Percentiles rank a stretch among this genome's conserved stretches.
These are phyloP conservation scores for Talaromyces sp. DNA, from an alignment of 2,329 filamentous ascomycete species.

Conservation along the genomic window DNA sequence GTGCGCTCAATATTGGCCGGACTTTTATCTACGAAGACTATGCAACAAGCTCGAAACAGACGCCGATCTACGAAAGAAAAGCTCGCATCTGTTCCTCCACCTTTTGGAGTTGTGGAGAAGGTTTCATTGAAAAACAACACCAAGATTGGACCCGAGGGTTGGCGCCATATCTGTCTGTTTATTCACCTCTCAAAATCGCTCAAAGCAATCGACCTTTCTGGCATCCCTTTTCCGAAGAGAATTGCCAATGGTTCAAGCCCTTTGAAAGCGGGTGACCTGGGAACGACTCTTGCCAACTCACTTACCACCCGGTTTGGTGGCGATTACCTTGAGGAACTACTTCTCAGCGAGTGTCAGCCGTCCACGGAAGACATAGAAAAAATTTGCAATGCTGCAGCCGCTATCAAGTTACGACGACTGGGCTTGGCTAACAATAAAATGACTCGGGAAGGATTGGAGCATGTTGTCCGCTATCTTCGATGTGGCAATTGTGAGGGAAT, in stretches of 20 bases:
- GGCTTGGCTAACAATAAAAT: constrained; percentile 81
- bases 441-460: constrained; percentile 67
- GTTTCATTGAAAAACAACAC: constrained; percentile 84
- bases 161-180: constrained; percentile 87
- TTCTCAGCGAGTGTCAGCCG: constrained; percentile 75
- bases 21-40: constrained; percentile 72
- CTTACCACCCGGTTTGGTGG: constrained; percentile 75
- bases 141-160: constrained; percentile 80
- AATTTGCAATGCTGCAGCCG: constrained; percentile 77
- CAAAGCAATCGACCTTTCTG: constrained; percentile 80
- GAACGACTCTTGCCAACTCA: constrained; percentile 68
- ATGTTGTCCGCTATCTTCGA: constrained; percentile 72
- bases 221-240: constrained; percentile 68
- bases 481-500: constrained; percentile 79
- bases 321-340: constrained; percentile 73
- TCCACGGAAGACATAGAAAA: constrained; percentile 67
- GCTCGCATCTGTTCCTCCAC: constrained; percentile 34
- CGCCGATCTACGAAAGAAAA: constrained; percentile 38
- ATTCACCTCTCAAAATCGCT: constrained; percentile 85
- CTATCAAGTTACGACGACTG: constrained; percentile 72
- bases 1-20: constrained; percentile 82
- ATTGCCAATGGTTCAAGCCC: constrained; percentile 24
- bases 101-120: constrained; percentile 73
- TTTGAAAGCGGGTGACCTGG: constrained; percentile 49
- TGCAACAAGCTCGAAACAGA: constrained; percentile 55